Conservation (phyloP, 106 monocot genomes). For the Dactylorhiza incarnata region DNA sequence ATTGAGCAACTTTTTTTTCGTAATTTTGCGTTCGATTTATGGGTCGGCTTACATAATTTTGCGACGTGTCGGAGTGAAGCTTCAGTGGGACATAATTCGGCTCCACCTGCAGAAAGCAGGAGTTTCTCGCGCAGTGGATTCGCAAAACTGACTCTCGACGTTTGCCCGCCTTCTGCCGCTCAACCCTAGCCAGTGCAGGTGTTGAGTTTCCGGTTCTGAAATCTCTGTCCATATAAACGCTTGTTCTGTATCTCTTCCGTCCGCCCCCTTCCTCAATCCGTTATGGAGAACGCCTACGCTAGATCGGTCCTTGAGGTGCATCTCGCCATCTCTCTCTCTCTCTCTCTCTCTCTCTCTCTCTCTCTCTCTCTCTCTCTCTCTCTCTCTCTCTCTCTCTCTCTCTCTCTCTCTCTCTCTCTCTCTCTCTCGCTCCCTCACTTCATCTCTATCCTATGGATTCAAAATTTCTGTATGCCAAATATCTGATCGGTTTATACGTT, state of each 20-base stretch:
- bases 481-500: neutral
- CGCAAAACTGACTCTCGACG: neutral
- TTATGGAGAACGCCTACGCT: constrained; percentile 89
- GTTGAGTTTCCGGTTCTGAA: neutral
- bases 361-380: no score
- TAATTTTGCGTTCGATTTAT: no score
- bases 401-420: neutral
- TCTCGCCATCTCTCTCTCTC: neutral
- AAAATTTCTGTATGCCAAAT: neutral
- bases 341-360: no score
- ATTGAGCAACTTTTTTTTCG: no score
- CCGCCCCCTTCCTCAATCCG: neutral
- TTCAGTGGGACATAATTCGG: no score
- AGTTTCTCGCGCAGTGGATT: no score
- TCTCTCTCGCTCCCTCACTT: neutral
- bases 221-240: neutral
- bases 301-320: constrained; percentile 80
- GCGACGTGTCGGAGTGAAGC: no score
- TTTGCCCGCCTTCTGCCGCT: neutral
- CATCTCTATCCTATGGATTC: neutral
- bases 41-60: no score
- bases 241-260: neutral
- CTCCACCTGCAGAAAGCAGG: no score
- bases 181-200: neutral
- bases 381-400: no score